phyloP scores from a whole-genome alignment of 2,329 filamentous ascomycete genomes.

The Aspergillus ibericus region DNA sequence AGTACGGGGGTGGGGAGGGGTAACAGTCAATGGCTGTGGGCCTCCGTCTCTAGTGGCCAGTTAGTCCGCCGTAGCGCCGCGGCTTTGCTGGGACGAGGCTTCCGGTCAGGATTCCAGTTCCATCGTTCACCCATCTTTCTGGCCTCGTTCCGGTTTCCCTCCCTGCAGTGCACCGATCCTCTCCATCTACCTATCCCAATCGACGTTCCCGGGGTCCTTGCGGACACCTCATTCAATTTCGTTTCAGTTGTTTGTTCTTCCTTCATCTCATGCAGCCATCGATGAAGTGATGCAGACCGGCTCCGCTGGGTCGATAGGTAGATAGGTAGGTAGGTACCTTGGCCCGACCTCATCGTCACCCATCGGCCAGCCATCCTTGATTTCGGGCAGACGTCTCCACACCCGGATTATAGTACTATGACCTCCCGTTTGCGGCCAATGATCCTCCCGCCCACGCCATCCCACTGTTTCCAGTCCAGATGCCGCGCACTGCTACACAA shows the following conservation, averaged over 20 bases:
- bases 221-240: background rate
- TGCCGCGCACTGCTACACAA: slow-evolving; percentile 2
- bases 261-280: background rate
- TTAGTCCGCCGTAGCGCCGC: background rate
- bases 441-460: slow-evolving; percentile 5
- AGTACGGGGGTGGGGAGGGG: slow-evolving; percentile 26
- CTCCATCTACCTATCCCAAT: background rate
- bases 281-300: too few relatives aligned
- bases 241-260: background rate
- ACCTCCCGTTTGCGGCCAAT: slow-evolving; percentile 14
- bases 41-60: slow-evolving; percentile 11
- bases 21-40: slow-evolving; percentile 16
- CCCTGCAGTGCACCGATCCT: background rate
- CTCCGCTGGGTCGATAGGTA: background rate
- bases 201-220: background rate
- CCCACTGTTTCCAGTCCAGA: background rate
- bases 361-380: slow-evolving; percentile 6
- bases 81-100: background rate
- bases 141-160: too few relatives aligned
- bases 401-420: background rate
- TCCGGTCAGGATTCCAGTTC: too few relatives aligned
- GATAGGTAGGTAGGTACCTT: background rate
- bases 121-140: background rate
- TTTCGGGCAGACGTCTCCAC: slow-evolving; percentile 12
- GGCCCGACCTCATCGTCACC: background rate